Base-by-base conservation (phyloP, 1,284 basidiomycete species). In the Sporisorium reilianum region DNA sequence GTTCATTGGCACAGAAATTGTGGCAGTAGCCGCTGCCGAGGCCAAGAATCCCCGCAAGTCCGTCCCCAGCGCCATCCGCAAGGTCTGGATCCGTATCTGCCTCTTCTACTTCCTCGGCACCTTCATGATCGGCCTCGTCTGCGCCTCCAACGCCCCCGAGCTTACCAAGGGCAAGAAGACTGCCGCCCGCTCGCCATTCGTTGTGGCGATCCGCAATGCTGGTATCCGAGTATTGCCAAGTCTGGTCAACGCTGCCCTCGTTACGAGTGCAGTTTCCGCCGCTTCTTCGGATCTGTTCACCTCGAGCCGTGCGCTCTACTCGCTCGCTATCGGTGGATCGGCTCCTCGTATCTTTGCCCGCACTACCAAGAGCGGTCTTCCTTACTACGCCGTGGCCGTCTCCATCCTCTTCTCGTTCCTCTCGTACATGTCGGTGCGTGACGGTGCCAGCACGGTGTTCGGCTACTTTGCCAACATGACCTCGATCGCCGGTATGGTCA, bases 251-350 rank as follows among this genome's bases (percentile, higher is more conserved):
- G 93, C 93, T 36, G 86, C 86, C 34, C 83, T 93, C 28, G 87
- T 92, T 60, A 90, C 90, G 18, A 92, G 92, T 0, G 94, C 94
- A 1, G 92, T 91, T 89, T 94, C 93, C 7, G 93, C 94, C 7
- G 92, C 91, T 6, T 91, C 90, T 44, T 92, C 91, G 75, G 91
- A 94, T 78, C 84, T 95, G 51, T 96, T 93, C 86, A 91, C 90
- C 3, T 90, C 90, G 18, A 93, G 91, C 10, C 91, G 94, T 78
- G 92, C 73, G 71, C 79, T 77, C 32, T 91, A 95, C 84, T 91
- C 91, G 49, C 87, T 97, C 58, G 90, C 94, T n/a, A 84, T 88
- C 10, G 87, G 89, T 22, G 91, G 92, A 0, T 92, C 93, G 76
- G 94, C 93, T 0, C 94, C 94, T 3, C 70, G 76, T 30, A 66